Base-by-base conservation (phyloP, 495 filamentous ascomycete genomes). In the Aspergillus nidulans region DNA sequence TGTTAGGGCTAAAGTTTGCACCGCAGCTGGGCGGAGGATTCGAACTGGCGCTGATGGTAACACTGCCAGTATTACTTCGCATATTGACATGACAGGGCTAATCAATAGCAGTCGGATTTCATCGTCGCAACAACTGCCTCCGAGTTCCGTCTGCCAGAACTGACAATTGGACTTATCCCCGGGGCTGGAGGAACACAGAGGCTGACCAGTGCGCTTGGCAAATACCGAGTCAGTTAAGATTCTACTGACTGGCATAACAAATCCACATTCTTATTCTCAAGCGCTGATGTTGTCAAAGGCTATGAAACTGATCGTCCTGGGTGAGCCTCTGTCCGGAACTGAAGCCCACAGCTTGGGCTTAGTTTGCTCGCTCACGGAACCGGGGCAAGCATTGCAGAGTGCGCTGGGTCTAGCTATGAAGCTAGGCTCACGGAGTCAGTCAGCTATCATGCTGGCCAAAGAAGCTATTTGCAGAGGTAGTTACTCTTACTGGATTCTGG, bases 391-490 rank as follows among this genome's bases (percentile, higher is more conserved):
- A 6, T 13, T 54, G 42, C n/a, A 18, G 15, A 28, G 28, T 16
- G 52, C 52, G 1, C 18, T 54, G 26, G 42, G 25, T 12, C 16
- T 54, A n/a, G 52, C 52, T 9, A 20, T 19, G 21, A 46, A 47
- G 26, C 40, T 54, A 4, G 41, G 25, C 4, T 36, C 41, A 13
- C 41, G 34, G 42, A 54, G 52, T 19, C 26, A 19, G 7, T 45
- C 41, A 24, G 42, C 52, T 13, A 23, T 54, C 21, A 25, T 28
- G 23, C 16, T 47, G 8, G 52, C 52, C 1, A 54, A 54, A 42
- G 42, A 54, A 42, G 52, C 52, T 0, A 54, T 54, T 9, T 54
- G 52, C 28, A 47, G 52, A 47, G 52, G 52, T 54, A 54, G 41
- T 34, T 4, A 15, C 16, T 28, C 38, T 26, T 25, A n/a, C n/a